phyloP scores from a whole-genome alignment of 2,329 filamentous ascomycete species.

The Cordyceps cateniannulata region DNA sequence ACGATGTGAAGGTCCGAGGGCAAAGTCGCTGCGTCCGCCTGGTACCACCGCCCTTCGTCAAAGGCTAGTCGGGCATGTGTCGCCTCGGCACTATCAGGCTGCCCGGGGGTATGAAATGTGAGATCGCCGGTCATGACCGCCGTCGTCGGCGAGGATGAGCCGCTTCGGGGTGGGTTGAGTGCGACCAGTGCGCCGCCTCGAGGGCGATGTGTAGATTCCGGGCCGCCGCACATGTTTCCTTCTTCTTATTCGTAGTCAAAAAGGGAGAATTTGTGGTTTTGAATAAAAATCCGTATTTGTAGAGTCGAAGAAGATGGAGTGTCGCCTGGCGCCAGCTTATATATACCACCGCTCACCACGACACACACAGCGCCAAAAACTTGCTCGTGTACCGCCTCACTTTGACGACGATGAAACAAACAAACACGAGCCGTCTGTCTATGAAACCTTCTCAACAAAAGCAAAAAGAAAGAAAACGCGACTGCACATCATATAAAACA shows the following conservation, averaged over 20 bases:
- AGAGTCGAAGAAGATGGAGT: not conserved
- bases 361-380: not conserved
- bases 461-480: not conserved
- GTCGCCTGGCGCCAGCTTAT: not conserved
- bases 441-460: not conserved
- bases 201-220: constrained; percentile 32
- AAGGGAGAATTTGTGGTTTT: no score
- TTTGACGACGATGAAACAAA: not conserved
- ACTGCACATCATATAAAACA: not conserved
- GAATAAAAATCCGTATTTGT: no score
- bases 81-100: constrained; percentile 29
- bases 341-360: not conserved
- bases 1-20: constrained; percentile 29
- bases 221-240: constrained; percentile 35
- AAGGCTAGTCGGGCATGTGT: constrained; percentile 38
- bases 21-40: not conserved
- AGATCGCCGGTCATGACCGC: constrained; percentile 28
- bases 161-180: constrained; percentile 25
- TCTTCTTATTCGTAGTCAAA: no score
- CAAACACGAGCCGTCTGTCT: no score
- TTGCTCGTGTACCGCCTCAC: constrained; percentile 3
- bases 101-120: constrained; percentile 36
- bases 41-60: constrained; percentile 16
- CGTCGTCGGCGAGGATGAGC: no score
- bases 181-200: constrained; percentile 41